Evolutionary conservation across 108 stramenopile genomes (phyloP), one percentile per base, ranked within the genome.

Genomic region (Hondaea fermentalgiana): DNA sequence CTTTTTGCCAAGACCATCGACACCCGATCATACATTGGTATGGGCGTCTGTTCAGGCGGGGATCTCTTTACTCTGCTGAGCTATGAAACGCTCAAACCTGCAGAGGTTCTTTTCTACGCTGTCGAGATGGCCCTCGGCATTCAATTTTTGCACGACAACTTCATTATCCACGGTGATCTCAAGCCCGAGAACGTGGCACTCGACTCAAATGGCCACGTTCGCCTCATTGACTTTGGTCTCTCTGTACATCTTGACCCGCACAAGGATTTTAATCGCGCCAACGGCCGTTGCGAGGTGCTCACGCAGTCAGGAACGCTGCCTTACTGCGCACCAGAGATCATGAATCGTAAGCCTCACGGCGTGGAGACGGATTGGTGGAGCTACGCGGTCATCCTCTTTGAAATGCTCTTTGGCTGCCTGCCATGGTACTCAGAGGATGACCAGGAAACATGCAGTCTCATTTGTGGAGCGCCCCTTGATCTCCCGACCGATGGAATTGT

Each of bases 301-400:
- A 83, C 76, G 6, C 49, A 83, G 51, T 83, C 76, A 16, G 76
- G 76, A 2, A 83, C 76, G 49, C 76, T 83, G n/a, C 76, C 76
- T 8, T 83, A 83, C 51, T 83, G 76, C 76, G 76, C 76, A 16
- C 76, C 76, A 6, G 76, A 83, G 76, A 83, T 83, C 28, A 47
- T 83, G 45, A 47, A 53, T 83, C 76, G 76, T 45, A n/a, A 25
- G 51, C 12, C 45, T 6, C 76, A 83, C 51, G 76, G 76, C 12
- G 45, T 83, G 17, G 76, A 83, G 51, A 83, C 76, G 17, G 76
- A 83, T 53, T 83, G 76, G 76, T 83, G 76, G 76, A 83, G 76
- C 76, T 53, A 53, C 19, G 76, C 49, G 16, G 76, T 83, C 10
- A 83, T 83, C 23, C 76, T 83, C 51, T 83, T 21, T 23, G 76